Base-by-base conservation (phyloP, 1,284 basidiomycete species). In the Porogramme epimiltina region DNA sequence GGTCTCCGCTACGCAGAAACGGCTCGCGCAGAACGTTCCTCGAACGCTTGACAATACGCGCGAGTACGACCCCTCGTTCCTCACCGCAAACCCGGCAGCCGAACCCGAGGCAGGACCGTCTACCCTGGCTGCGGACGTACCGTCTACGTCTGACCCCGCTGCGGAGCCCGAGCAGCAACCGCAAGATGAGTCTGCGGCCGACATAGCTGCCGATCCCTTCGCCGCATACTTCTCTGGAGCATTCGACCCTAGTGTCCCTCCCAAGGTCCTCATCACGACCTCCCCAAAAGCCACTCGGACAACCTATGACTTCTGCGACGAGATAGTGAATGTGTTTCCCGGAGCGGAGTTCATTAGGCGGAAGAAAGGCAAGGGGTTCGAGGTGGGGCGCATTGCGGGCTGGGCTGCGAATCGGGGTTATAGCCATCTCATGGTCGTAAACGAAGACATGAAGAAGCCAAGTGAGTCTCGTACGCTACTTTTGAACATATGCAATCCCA, bases 351-450 rank as follows among this genome's bases (percentile, higher is more conserved):
- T 97, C 66, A 87, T 95, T 44, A 83, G 89, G 54, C 77, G 97
- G 51, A 91, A 92, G 64, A 95, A 93, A 68, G 93, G 94, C 1
- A 91, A 93, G 60, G 93, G 94, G 1, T 98, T 93, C 62, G 95
- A 98, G 73, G 78, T 99, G 57, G 95, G 95, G 1, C 81, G 89
- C 61, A 94, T 99, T 61, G 93, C 95, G 33, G 84, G 89, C 1
- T 99, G 97, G 97, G 94, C 95, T 19, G 87, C 90, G 3, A 89
- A 87, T 44, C 76, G 97, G 62, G 88, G 87, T 1, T 99, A 93
- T 68, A 88, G 85, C 47, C 93, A 95, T 58, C 73, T 99, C 59
- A 78, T 93, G 48, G 93, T 99, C 4, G 91, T 99, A 20, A 98
- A 98, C 61, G 97, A 99, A 70, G 91, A 98, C 63, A 89, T 83